Evolutionary conservation across 2,329 filamentous ascomycete genomes (phyloP).

Genomic region (Xylariaceae sp.): DNA sequence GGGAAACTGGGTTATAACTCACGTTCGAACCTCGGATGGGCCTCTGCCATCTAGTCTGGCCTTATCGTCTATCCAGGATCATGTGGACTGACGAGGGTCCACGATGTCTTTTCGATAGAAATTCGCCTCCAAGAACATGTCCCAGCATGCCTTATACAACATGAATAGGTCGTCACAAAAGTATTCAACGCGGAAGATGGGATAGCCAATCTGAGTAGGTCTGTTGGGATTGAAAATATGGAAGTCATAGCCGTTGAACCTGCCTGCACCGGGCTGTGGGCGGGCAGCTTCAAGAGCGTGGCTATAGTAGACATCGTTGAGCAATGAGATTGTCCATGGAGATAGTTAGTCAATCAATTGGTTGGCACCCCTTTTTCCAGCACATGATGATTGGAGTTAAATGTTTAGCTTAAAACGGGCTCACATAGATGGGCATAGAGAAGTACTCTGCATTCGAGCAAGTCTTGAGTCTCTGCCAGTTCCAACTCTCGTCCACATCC

Average conservation of each 20-base stretch:
- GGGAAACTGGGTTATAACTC: background rate
- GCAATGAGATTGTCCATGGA: background rate
- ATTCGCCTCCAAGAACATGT: background rate
- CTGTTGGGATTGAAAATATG: background rate
- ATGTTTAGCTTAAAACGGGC: background rate
- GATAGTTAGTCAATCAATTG: background rate
- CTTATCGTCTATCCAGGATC: background rate
- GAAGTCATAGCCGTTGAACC: background rate
- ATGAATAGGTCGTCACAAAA: background rate
- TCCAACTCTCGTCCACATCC: background rate
- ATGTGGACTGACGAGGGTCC: background rate
- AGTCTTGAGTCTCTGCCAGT: background rate
- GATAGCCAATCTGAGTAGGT: background rate
- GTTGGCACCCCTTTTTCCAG: background rate
- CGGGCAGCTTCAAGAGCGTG: background rate
- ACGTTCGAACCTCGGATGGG: background rate
- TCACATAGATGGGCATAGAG: background rate
- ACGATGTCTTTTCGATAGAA: background rate
- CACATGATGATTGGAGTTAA: background rate
- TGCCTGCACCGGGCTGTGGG: background rate
- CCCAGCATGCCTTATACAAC: background rate
- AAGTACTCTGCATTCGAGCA: background rate
- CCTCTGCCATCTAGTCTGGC: background rate
- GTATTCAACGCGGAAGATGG: background rate
- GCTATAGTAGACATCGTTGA: background rate